Evolutionary conservation across 768 basidiomycete species (phyloP).

Genomic region (Epithele typhae): DNA sequence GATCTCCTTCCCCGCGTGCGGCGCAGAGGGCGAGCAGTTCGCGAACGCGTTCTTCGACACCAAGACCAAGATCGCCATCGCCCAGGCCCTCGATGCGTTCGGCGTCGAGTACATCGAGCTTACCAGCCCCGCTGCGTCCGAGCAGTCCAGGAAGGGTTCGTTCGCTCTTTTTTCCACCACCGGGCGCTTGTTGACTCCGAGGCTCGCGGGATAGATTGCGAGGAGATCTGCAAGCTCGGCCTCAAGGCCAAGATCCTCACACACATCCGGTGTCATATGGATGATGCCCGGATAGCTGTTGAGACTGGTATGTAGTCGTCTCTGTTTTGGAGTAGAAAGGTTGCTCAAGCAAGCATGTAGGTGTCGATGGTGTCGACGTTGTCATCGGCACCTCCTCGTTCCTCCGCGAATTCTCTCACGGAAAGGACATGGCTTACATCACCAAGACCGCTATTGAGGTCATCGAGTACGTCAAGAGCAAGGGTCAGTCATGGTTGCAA

Average conservation of each 20-base stretch:
- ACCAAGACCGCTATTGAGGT: constrained; percentile 99
- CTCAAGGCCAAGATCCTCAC: constrained; percentile 96
- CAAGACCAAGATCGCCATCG: constrained; percentile 99
- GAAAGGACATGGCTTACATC: constrained; percentile 99
- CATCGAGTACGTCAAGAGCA: constrained; percentile 99
- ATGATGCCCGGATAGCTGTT: constrained; percentile 96
- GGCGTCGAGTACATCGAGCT: constrained; percentile 99
- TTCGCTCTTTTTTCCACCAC: neutral
- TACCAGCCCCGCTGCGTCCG: constrained; percentile 95
- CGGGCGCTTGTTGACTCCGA: too few species aligned
- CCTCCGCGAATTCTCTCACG: constrained; percentile 98
- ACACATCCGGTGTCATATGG: constrained; percentile 99
- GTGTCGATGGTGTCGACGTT: constrained; percentile 98
- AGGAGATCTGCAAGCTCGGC: constrained; percentile 98
- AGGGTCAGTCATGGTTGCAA: constrained; percentile 43
- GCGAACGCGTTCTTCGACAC: constrained; percentile 99
- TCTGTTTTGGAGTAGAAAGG: too few species aligned
- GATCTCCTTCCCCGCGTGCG: neutral
- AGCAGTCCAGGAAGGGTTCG: constrained; percentile 67
- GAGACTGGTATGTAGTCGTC: constrained; percentile 71
- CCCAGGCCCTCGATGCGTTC: constrained; percentile 95
- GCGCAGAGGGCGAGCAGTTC: constrained; percentile 94
- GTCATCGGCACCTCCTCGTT: constrained; percentile 99
- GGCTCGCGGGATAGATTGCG: constrained; percentile 62
- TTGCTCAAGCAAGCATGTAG: constrained; percentile 31